Percentiles rank a stretch among this genome's conserved stretches.
These are phyloP conservation scores for Monsonia emarginata DNA, from an alignment of 441 rosid genomes.

Conservation along the genomic window DNA sequence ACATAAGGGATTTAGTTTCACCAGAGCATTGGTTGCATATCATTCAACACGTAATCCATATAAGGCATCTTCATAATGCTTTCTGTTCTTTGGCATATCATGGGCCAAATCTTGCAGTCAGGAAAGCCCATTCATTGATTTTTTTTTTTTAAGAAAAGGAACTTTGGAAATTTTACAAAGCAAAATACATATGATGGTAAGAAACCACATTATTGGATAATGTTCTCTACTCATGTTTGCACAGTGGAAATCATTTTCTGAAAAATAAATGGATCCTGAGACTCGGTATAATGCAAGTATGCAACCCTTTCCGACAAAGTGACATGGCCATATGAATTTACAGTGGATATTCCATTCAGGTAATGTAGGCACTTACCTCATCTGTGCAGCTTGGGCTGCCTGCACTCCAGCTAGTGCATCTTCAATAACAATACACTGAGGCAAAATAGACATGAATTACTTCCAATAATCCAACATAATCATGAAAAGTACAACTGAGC, in stretches of 20 bases:
- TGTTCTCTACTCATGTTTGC: background rate
- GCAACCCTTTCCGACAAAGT: background rate
- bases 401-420: conserved; percentile 95
- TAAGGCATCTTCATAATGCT: background rate
- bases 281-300: conserved; percentile 1
- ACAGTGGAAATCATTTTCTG: conserved; percentile 3
- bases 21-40: too few species aligned
- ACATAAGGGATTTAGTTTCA: background rate
- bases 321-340: conserved; percentile 5
- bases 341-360: conserved; percentile 3
- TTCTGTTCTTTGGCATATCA: background rate
- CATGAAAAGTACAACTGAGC: background rate
- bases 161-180: background rate
- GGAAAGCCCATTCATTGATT: background rate
- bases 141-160: too few species aligned
- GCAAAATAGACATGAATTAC: conserved; percentile 2
- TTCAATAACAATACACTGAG: conserved; percentile 82
- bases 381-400: conserved; percentile 90
- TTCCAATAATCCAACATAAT: background rate
- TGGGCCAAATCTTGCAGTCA: background rate
- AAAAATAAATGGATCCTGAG: background rate
- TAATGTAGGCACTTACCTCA: conserved; percentile 49
- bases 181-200: background rate
- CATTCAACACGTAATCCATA: too few species aligned
- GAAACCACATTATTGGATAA: background rate